Evolutionary conservation across 345 rosid species (phyloP), one percentile per base, ranked within the genome.

Genomic region (Hypericum perforatum): DNA sequence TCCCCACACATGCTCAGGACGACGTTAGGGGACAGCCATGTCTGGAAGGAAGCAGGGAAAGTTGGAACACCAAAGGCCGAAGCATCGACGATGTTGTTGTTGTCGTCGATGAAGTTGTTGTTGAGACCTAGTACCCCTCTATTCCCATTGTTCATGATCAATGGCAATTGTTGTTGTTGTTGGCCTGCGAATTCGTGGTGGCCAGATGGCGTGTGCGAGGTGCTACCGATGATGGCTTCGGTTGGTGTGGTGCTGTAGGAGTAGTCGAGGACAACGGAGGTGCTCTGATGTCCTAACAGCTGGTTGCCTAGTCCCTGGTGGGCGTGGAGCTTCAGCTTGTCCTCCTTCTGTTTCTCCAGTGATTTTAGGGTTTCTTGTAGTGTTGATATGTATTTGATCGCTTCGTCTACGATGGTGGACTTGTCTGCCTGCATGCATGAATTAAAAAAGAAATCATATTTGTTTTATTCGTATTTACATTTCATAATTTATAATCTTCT

Each of bases 371-470:
- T 71, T 16, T 66, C 61, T 40, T 86, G 64, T 37, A 78, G 77
- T 47, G 56, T 60, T 51, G 61, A 64, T 43, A 81, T 81, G 68
- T 70, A 64, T 15, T 45, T 70, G 29, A 84, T 70, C 29, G 95
- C 89, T 65, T 81, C 95, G 48, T 81, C 82, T 39, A 86, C 85
- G 39, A 78, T 68, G 39, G 80, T 69, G 62, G 89, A 74, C 57
- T 86, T 86, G 67, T 86, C 92, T 41, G 79, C 85, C 92, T 86
- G 73, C 7, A 57, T 8, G 32, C 32, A 22, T 22, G 32, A 22
- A 22, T 22, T 22, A 1, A 4, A 22, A 22, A 22, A 22, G n/a
- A n/a, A n/a, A n/a, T n/a, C n/a, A n/a, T n/a, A 22, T 22, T 22
- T 22, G 32, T 22, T 22, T 1, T 22, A 22, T 22, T 22, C 32